These are phyloP conservation scores for Neoboletus magnificus DNA, from an alignment of 768 basidiomycete genomes.

Conservation along the genomic window DNA sequence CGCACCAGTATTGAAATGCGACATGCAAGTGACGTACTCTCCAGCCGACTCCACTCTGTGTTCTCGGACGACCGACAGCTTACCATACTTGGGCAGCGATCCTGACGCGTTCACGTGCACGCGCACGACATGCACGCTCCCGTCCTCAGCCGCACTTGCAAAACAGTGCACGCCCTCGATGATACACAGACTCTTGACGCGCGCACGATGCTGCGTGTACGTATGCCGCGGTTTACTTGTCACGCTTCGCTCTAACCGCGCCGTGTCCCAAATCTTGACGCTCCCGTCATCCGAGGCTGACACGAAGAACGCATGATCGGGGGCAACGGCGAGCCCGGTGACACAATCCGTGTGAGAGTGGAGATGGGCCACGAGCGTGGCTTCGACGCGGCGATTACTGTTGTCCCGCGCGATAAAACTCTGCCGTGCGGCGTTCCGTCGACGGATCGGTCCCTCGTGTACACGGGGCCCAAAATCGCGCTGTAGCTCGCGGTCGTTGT, in stretches of 20 bases:
- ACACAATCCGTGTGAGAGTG: constrained; percentile 78
- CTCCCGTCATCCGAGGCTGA: constrained; percentile 93
- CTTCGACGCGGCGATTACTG: constrained; percentile 58
- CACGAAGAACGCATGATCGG: constrained; percentile 93
- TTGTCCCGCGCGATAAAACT: constrained; percentile 66
- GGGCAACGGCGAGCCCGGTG: constrained; percentile 80
- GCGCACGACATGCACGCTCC: constrained; percentile 79
- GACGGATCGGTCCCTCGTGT: constrained; percentile 74
- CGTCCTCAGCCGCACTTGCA: constrained; percentile 81
- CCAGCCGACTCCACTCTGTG: constrained; percentile 68
- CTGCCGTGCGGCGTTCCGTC: constrained; percentile 70
- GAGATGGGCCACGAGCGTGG: constrained; percentile 80
- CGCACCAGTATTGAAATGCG: constrained; percentile 75
- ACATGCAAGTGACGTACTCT: constrained; percentile 82
- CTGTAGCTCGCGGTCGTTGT: constrained; percentile 80
- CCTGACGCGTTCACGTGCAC: constrained; percentile 70
- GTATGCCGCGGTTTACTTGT: constrained; percentile 79
- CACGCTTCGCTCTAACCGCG: constrained; percentile 90
- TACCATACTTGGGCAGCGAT: constrained; percentile 78
- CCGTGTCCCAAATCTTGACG: constrained; percentile 90
- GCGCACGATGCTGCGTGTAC: constrained; percentile 69
- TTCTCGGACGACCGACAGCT: constrained; percentile 77
- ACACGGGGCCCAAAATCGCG: constrained; percentile 91
- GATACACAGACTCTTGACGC: constrained; percentile 67
- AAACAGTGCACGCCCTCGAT: constrained; percentile 88